Base-by-base conservation (phyloP, 306 rosid genomes). In the Malus fusca region DNA sequence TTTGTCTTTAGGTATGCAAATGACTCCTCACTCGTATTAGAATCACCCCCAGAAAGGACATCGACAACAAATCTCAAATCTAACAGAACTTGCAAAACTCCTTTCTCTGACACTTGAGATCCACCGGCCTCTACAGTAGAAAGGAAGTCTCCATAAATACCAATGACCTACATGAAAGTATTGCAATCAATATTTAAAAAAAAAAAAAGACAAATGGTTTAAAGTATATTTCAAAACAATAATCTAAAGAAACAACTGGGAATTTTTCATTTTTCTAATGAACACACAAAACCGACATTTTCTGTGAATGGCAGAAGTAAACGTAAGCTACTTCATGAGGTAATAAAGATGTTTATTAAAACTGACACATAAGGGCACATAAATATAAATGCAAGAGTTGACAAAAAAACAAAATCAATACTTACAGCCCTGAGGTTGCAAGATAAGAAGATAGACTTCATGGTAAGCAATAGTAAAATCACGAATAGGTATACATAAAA, bases 61-160 rank as follows among this genome's bases (percentile, higher is more conserved):
- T 92, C 99, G 68, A 87, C 87, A 81, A 87, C 90, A 89, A 95
- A 95, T 84, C 90, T 92, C 84, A 92, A 83, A 82, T 95, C 99
- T 64, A 95, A 86, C 77, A 95, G 72, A 72, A 95, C 82, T 85
- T 95, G 99, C 87, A 95, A 81, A 48, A 88, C 85, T 74, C 99
- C 97, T 87, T 95, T 95, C 75, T 95, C 99, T 58, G 97, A 90
- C 77, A 95, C 81, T 87, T 82, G 87, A 76, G 79, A 85, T 74
- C 82, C 90, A 76, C 93, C 84, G 77, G 82, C 81, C 84, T 86
- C 91, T 55, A 79, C 83, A 76, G 81, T 71, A n/a, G 89, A 83
- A 81, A 92, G 87, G 77, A 90, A 87, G 53, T 85, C 84, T 78
- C 87, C 87, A 79, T 89, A 95, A 60, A 90, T 81, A 80, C 87